Evolutionary conservation across 192 early-diverging fungal species (phyloP).

Genomic region (Paraglomus brasilianum): DNA sequence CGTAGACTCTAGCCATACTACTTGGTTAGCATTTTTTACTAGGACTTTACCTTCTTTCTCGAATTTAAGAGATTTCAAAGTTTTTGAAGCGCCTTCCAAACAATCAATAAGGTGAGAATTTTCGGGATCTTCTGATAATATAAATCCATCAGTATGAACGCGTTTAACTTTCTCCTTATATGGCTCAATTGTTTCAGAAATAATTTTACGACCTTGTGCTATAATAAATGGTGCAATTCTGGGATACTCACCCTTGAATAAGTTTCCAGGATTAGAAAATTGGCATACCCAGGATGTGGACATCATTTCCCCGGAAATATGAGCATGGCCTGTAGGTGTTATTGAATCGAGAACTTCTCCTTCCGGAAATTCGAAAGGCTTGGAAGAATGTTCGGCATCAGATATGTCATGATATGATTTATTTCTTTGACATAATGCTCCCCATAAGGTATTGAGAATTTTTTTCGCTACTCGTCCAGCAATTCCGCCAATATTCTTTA

Average conservation of each 20-base stretch:
- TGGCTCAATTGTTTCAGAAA: constrained; percentile 1
- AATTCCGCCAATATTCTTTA: constrained; percentile 1
- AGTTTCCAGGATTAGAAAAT: no score
- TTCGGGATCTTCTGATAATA: not conserved
- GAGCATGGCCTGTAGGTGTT: no score
- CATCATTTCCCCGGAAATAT: no score
- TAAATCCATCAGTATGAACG: constrained; percentile 10
- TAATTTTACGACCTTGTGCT: constrained; percentile 2
- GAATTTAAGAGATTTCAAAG: no score
- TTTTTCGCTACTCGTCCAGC: constrained; percentile 8
- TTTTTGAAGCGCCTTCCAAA: no score
- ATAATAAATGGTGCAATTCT: not conserved
- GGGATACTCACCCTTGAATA: not conserved
- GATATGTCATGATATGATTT: constrained; percentile 1
- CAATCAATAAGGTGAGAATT: no score
- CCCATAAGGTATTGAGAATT: constrained; percentile 3
- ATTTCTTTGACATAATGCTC: constrained; percentile 16
- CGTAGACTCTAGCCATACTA: no score
- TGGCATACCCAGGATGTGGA: no score
- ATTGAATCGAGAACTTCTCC: no score
- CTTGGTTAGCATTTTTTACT: constrained; percentile 7
- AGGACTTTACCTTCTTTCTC: not conserved
- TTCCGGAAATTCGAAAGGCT: no score
- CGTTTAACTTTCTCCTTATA: not conserved
- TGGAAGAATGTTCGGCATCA: no score